Evolutionary conservation across 2,329 filamentous ascomycete species (phyloP).

Genomic region (Epichloe hybrida): DNA sequence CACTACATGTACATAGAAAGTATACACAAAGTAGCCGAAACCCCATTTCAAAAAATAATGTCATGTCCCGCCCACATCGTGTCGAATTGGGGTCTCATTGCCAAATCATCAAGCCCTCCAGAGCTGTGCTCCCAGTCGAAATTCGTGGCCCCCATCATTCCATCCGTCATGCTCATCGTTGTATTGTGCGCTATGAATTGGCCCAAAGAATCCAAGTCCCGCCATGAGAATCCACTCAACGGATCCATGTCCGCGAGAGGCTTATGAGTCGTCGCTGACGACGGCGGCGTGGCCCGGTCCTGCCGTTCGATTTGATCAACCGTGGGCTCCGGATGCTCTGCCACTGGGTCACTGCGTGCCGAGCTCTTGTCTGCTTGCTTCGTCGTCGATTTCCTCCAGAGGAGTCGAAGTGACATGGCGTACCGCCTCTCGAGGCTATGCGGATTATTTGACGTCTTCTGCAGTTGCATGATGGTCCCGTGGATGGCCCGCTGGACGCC

Average conservation of each 20-base stretch:
- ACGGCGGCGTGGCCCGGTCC: background rate
- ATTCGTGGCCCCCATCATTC: slow-evolving; percentile 13
- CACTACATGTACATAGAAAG: background rate
- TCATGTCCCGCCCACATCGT: slow-evolving; percentile 11
- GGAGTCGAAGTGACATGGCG: slow-evolving; percentile 42
- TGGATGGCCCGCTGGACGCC: slow-evolving; percentile 43
- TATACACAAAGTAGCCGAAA: background rate
- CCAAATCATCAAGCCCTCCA: slow-evolving; percentile 9
- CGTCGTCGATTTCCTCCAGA: slow-evolving; percentile 37
- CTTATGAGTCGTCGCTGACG: background rate
- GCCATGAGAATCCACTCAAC: slow-evolving; percentile 47
- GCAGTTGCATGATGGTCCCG: slow-evolving; percentile 44
- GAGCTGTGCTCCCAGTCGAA: slow-evolving; percentile 14
- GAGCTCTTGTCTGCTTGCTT: slow-evolving; percentile 2
- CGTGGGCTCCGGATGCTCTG: slow-evolving; percentile 13
- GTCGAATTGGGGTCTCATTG: slow-evolving; percentile 10
- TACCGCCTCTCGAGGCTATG: slow-evolving; percentile 50
- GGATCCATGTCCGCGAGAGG: slow-evolving; percentile 24
- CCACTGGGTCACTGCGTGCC: slow-evolving; percentile 3
- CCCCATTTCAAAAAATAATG: slow-evolving; percentile 9
- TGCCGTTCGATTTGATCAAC: slow-evolving; percentile 11
- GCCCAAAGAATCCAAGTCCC: slow-evolving; percentile 44
- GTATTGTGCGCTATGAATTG: slow-evolving; percentile 30
- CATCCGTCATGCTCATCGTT: slow-evolving; percentile 11
- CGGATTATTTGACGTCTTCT: slow-evolving; percentile 40